phyloP scores from a whole-genome alignment of 768 basidiomycete genomes.

The Clathrus columnatus region DNA sequence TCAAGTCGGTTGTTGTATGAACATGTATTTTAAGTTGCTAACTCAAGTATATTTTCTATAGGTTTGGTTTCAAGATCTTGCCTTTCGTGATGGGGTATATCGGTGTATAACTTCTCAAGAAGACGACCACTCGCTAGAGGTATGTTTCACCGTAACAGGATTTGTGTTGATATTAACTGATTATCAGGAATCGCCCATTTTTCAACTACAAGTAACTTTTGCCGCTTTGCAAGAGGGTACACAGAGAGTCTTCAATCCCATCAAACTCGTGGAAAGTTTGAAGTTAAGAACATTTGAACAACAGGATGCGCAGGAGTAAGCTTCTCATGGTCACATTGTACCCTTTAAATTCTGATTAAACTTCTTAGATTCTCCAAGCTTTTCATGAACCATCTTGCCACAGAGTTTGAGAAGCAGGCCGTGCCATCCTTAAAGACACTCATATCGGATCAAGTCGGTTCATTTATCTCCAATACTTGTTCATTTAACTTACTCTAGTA shows the following conservation, averaged over 20 bases:
- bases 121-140: constrained; percentile 34
- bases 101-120: constrained; percentile 54
- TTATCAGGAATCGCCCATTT: constrained; percentile 64
- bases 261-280: constrained; percentile 76
- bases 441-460: constrained; percentile 59
- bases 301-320: constrained; percentile 95
- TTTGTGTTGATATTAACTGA: neutral
- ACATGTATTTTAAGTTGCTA: neutral
- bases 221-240: constrained; percentile 74
- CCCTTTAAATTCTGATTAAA: neutral
- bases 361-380: constrained; percentile 78
- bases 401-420: constrained; percentile 78
- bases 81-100: constrained; percentile 80
- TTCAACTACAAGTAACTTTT: constrained; percentile 72
- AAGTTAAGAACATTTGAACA: constrained; percentile 77
- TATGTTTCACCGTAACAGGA: constrained; percentile 16
- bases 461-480: neutral
- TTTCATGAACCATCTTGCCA: constrained; percentile 83
- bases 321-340: constrained; percentile 6
- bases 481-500: constrained; percentile 6
- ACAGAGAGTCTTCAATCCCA: constrained; percentile 70
- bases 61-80: constrained; percentile 88
- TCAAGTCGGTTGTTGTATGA: constrained; percentile 43
- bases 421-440: constrained; percentile 54
- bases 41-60: constrained; percentile 21